Base-by-base conservation (phyloP, 208 protist species). In the Acanthamoeba lugdunensis region DNA sequence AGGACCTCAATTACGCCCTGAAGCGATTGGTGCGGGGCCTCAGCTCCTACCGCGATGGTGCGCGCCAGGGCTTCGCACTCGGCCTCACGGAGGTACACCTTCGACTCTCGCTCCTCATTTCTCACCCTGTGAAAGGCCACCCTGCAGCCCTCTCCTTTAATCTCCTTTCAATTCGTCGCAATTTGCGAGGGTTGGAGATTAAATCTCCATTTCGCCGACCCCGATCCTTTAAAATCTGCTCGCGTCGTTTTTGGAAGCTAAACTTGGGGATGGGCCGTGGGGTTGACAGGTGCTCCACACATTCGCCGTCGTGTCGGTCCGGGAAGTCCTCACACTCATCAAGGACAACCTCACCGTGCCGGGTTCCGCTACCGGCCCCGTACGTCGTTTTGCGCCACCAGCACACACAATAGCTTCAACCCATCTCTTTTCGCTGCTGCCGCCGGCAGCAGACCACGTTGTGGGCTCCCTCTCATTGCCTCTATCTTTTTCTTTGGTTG, bases 21-120 rank as follows among this genome's bases (percentile, higher is more conserved):
- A 81, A 85, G 90, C 90, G 90, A 75, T 69, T 93, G 50, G 75
- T 93, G 11, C 50, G 90, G 14, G 90, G 90, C 11, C 73, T 93
- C 23, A 69, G 54, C 37, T 93, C 90, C 37, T 93, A 81, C 73
- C 45, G 90, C n/a, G 90, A 93, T 87, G 90, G 30, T 30, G 90
- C 90, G 23, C 69, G 90, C 14, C 90, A 93, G 54, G 90, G 90
- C n/a, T 93, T 87, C 84, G 90, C 90, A 21, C 37, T 85, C 4
- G 56, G 33, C 33, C 90, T 93, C 56, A 85, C 90, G 13, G 30
- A 93, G 90, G 90, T 93, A 69, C 45, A 48, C 61, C 13, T 45
- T 45, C 11, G 5, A 14, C 45, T 56, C 5, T 0, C 63, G 0
- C 11, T 23, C 45, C 6, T 52, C 23, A 7, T 25, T 67, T 67